Base-by-base conservation (phyloP, 192 early-diverging fungal species). In the Pilaira anomala region DNA sequence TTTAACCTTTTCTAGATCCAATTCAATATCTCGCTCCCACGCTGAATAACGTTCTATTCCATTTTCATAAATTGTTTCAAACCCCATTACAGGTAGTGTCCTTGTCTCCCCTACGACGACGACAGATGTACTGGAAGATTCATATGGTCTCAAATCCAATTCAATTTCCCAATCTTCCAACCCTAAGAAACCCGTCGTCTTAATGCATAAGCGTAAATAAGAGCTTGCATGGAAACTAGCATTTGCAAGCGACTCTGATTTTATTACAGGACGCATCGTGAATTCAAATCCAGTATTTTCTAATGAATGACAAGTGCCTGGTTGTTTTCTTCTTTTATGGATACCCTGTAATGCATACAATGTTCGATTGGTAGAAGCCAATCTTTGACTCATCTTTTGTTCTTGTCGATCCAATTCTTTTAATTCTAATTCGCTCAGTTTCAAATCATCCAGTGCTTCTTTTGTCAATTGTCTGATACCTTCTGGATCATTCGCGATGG, bases 271-370 rank as follows among this genome's bases (percentile, higher is more conserved):
- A 36, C 22, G 1, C 3, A 42, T 21, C 0, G 39, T 24, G 2
- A 58, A 16, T 8, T 58, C 56, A 58, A 58, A 58, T 11, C 56
- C 56, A 39, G 36, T 58, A 16, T 33, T 42, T 16, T 58, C 40
- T 16, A 58, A 40, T 16, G 39, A 42, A 42, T 58, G 29, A 13
- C 33, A 40, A 24, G 36, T 39, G 18, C 56, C 39, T 25, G 22
- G 18, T 14, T 42, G 18, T 14, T 42, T 42, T 58, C 56, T 41
- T 42, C 21, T 58, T 40, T 42, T 36, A 21, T 39, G 21, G 21
- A 58, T 58, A 18, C 9, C 9, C 24, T 21, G 13, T 24, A 58
- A 40, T 12, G 56, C 56, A 14, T 58, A 58, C 6, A 58, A 39
- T 18, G 56, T 58, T 40, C 41, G 33, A 58, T 58, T 58, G 9